A percentile compares a stretch with the other conserved stretches of the same genome.
These are phyloP conservation scores for Tricladium varicosporioides DNA, from an alignment of 2,329 filamentous ascomycete genomes.

Conservation along the genomic window DNA sequence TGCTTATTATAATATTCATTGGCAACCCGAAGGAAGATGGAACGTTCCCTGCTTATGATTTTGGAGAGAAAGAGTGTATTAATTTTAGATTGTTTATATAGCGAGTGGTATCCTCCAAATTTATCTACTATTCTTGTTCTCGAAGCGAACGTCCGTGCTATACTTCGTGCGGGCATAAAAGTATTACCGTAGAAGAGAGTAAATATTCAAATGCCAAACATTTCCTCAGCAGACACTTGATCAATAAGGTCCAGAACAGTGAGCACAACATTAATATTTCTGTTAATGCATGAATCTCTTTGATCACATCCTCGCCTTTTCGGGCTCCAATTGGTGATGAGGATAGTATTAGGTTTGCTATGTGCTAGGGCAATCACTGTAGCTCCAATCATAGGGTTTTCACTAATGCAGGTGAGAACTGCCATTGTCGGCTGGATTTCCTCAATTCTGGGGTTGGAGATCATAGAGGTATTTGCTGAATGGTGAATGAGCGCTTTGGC, in stretches of 20 bases:
- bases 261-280: neutral
- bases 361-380: slow-evolving; percentile 21
- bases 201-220: no score
- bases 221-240: slow-evolving; percentile 30
- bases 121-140: no score
- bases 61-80: neutral
- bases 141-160: no score
- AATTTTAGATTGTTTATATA: no score
- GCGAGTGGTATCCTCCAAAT: no score
- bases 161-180: no score
- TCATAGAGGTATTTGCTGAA: neutral
- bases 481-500: neutral
- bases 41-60: neutral
- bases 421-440: neutral
- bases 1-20: neutral
- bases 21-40: neutral
- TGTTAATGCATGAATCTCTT: slow-evolving; percentile 1
- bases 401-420: slow-evolving; percentile 9
- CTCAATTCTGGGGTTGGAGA: neutral
- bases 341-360: slow-evolving; percentile 12
- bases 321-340: slow-evolving; percentile 12
- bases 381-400: slow-evolving; percentile 6
- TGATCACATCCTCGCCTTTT: neutral
- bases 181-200: no score
- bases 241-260: neutral